These are phyloP conservation scores for Bocquillonia castaneifolia DNA, from an alignment of 441 rosid genomes.

Conservation along the genomic window DNA sequence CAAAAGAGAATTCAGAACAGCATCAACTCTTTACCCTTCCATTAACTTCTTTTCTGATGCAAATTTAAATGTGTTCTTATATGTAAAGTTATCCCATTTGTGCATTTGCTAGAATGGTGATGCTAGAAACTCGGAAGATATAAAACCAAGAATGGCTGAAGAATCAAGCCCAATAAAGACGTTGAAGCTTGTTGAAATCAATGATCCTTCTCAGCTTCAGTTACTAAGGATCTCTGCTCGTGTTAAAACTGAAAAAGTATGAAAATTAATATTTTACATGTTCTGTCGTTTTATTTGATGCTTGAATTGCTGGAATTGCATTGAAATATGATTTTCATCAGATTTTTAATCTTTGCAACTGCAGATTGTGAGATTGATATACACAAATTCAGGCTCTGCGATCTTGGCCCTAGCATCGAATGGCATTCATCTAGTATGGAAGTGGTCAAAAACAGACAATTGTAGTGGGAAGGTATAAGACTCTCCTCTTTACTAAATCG, in stretches of 20 bases:
- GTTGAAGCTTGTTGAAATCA: slow-evolving; percentile 52
- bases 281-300: background rate
- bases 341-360: slow-evolving; percentile 16
- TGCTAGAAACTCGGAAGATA: slow-evolving; percentile 41
- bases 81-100: background rate
- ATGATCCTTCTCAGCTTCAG: slow-evolving; percentile 52
- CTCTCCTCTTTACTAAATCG: background rate
- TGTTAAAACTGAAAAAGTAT: slow-evolving; percentile 41
- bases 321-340: background rate
- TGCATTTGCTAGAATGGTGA: slow-evolving; percentile 47
- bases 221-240: slow-evolving; percentile 47
- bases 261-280: background rate
- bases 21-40: background rate
- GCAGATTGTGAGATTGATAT: slow-evolving; percentile 49
- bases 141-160: slow-evolving; percentile 41
- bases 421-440: slow-evolving; percentile 48
- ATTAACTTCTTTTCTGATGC: background rate
- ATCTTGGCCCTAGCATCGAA: slow-evolving; percentile 47
- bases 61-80: background rate
- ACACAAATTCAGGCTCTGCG: slow-evolving; percentile 44
- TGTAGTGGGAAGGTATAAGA: slow-evolving; percentile 40
- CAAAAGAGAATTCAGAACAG: background rate
- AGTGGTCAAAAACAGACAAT: slow-evolving; percentile 40
- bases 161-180: slow-evolving; percentile 43
- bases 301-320: background rate